Evolutionary conservation across 2,329 filamentous ascomycete species (phyloP).

Genomic region (Cryphonectria carpinicola): DNA sequence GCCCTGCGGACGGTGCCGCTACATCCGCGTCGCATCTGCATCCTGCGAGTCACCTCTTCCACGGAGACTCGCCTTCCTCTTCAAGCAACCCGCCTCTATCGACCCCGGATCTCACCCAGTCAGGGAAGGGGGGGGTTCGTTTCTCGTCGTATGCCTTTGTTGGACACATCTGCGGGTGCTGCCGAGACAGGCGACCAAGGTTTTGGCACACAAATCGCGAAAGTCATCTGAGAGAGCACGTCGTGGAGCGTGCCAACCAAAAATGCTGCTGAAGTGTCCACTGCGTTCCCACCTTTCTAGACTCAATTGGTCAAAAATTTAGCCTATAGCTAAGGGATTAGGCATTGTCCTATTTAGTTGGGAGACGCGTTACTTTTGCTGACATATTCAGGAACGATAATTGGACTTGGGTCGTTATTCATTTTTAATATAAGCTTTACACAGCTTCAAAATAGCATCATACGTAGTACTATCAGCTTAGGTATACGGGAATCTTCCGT

Average conservation of each 20-base stretch:
- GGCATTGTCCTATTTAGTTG: no score
- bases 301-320: not conserved
- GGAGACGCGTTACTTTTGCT: no score
- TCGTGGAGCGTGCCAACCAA: not conserved
- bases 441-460: no score
- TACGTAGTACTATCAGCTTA: no score
- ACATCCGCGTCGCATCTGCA: not conserved
- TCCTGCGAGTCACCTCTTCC: conserved; percentile 4
- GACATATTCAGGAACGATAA: no score
- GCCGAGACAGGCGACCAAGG: not conserved
- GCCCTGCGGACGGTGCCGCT: not conserved
- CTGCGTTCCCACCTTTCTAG: not conserved
- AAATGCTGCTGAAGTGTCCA: not conserved
- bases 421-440: no score
- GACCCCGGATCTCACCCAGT: not conserved
- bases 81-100: not conserved
- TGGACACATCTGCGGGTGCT: not conserved
- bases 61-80: not conserved
- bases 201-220: not conserved
- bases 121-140: not conserved
- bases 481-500: not conserved
- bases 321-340: not conserved
- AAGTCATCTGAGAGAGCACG: not conserved
- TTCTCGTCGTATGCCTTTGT: not conserved
- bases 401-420: no score